Evolutionary conservation across 257 asterid genomes (phyloP).

Genomic region (Jacaranda mimosifolia): DNA sequence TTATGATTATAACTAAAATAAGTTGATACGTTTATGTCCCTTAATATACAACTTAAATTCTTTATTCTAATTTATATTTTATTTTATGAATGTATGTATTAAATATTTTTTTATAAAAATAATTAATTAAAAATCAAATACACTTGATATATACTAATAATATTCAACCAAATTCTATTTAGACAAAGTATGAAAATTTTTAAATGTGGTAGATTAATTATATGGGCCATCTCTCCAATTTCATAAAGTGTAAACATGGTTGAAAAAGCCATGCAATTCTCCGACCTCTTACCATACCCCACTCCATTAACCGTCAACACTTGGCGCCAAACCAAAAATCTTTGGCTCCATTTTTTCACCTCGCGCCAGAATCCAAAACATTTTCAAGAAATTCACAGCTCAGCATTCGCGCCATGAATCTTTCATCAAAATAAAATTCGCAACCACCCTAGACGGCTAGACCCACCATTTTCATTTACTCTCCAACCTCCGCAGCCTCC

Average conservation of each 20-base stretch:
- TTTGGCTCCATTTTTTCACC: constrained; percentile 27
- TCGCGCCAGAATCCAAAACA: constrained; percentile 55
- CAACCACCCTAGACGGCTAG: constrained; percentile 29
- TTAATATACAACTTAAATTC: too few species aligned
- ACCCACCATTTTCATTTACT: background rate
- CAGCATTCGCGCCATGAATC: constrained; percentile 70
- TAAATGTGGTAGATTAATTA: too few species aligned
- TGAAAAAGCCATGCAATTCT: background rate
- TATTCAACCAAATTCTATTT: too few species aligned
- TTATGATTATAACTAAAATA: too few species aligned
- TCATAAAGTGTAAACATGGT: background rate
- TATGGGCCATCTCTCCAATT: too few species aligned
- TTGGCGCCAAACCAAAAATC: constrained; percentile 45
- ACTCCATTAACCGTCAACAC: background rate
- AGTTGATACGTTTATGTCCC: too few species aligned
- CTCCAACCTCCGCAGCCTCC: background rate
- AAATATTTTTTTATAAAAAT: too few species aligned
- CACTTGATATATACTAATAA: too few species aligned
- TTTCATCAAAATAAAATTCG: constrained; percentile 19
- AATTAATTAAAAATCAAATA: too few species aligned
- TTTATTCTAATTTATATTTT: too few species aligned
- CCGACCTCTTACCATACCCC: background rate
- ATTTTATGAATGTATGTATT: too few species aligned
- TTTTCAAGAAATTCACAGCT: constrained; percentile 18
- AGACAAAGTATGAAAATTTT: too few species aligned